A percentile compares a stretch with the other conserved stretches of the same genome.
These are phyloP conservation scores for Sabuloglossum arenarium DNA, from an alignment of 495 filamentous ascomycete species.

Conservation along the genomic window DNA sequence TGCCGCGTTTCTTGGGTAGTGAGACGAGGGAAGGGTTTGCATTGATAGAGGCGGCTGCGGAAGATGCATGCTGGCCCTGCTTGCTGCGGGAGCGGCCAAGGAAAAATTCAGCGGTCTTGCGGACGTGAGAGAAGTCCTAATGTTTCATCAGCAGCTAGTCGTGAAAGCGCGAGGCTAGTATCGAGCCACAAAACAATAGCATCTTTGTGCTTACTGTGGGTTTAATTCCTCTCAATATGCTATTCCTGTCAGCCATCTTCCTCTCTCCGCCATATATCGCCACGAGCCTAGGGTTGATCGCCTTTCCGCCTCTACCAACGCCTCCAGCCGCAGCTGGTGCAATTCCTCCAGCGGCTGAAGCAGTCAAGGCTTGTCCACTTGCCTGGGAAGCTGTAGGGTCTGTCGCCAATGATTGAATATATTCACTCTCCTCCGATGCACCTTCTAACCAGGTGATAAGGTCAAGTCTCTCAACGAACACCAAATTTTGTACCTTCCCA, in stretches of 20 bases:
- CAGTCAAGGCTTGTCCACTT: conserved; percentile 25
- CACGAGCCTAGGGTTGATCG: conserved; percentile 56
- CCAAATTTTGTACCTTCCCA: conserved; percentile 54
- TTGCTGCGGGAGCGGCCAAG: conserved; percentile 37
- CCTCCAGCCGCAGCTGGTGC: conserved; percentile 13
- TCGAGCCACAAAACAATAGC: not conserved
- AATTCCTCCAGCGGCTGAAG: conserved; percentile 21
- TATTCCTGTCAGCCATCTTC: conserved; percentile 83
- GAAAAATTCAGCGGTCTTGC: conserved; percentile 67
- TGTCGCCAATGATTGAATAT: conserved; percentile 63
- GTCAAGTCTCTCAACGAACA: conserved; percentile 78
- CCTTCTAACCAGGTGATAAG: conserved; percentile 84
- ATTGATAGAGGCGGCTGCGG: conserved; percentile 26
- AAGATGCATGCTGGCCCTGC: conserved; percentile 18
- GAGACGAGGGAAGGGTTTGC: conserved; percentile 17
- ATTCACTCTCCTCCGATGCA: conserved; percentile 70
- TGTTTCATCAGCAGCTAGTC: not conserved
- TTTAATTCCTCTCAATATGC: conserved; percentile 67
- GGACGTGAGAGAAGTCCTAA: conserved; percentile 88
- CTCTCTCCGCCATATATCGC: conserved; percentile 84
- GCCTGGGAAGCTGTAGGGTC: conserved; percentile 31
- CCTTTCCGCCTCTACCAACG: conserved; percentile 31
- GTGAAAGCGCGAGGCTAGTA: not conserved
- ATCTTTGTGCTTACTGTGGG: conserved; percentile 44
- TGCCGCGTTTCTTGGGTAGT: conserved; percentile 27